A percentile compares a stretch with the other conserved stretches of the same genome.
Evolutionary conservation across 2,329 filamentous ascomycete species (phyloP).

Genomic region (Aschersonia sp.): DNA sequence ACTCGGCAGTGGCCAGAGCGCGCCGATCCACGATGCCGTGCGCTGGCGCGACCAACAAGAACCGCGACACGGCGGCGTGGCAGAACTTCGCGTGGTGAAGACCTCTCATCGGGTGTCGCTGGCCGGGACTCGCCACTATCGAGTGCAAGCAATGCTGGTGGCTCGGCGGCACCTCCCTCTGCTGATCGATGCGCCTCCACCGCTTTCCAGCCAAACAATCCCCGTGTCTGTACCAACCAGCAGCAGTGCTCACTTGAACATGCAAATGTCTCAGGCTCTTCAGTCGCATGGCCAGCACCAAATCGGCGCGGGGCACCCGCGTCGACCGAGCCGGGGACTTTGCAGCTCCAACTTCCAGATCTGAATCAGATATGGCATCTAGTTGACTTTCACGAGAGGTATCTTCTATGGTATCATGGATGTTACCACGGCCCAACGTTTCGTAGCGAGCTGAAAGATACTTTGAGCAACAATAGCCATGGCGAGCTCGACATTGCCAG

Average conservation of each 20-base stretch:
- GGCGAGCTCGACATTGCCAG: background rate
- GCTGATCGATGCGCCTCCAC: background rate
- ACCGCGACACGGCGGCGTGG: too few relatives aligned
- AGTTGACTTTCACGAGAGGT: conserved; percentile 9
- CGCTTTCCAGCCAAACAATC: background rate
- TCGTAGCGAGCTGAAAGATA: conserved; percentile 19
- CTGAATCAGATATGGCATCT: conserved; percentile 9
- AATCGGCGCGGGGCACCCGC: background rate
- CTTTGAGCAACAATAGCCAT: conserved; percentile 4
- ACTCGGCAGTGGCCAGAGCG: background rate
- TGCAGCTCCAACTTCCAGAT: background rate
- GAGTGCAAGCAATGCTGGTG: background rate
- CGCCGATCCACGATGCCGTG: background rate
- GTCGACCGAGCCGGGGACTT: background rate
- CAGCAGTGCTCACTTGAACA: too few relatives aligned
- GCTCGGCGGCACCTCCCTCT: background rate
- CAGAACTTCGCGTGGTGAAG: too few relatives aligned
- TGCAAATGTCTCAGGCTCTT: too few relatives aligned
- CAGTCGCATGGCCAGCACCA: background rate
- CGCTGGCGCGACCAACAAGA: too few relatives aligned
- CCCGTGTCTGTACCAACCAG: too few relatives aligned
- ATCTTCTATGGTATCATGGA: conserved; percentile 12
- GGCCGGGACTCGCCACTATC: background rate
- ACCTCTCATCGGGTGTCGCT: too few relatives aligned
- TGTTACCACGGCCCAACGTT: conserved; percentile 17